phyloP scores from a whole-genome alignment of 1,284 basidiomycete species.

The Cutaneotrichosporon sp. region DNA sequence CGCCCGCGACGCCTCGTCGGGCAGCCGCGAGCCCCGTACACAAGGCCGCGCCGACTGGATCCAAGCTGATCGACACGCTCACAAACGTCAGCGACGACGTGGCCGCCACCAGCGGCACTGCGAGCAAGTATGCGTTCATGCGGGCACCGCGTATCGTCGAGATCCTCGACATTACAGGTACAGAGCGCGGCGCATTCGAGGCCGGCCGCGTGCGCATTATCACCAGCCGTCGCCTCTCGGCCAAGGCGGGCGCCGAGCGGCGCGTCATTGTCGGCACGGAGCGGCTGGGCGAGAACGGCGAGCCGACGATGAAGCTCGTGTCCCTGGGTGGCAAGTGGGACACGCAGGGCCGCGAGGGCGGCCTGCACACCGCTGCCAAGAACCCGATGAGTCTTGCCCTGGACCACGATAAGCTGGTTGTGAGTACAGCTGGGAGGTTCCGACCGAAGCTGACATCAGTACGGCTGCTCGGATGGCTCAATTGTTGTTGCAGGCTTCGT shows the following conservation, averaged over 20 bases:
- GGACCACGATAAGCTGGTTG: conserved; percentile 44
- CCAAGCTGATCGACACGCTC: not conserved
- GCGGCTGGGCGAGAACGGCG: not conserved
- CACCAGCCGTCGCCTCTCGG: conserved; percentile 50
- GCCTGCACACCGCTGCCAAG: conserved; percentile 35
- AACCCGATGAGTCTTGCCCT: conserved; percentile 45
- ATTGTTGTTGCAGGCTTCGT: conserved; percentile 39
- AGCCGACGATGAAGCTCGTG: conserved; percentile 26
- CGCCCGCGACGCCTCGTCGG: not conserved
- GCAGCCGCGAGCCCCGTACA: not conserved
- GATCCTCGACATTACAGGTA: conserved; percentile 35
- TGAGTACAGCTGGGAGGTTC: conserved; percentile 20
- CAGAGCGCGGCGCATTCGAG: conserved; percentile 40
- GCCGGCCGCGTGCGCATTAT: conserved; percentile 42
- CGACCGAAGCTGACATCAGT: conserved; percentile 27
- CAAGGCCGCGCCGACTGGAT: not conserved
- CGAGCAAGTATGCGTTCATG: conserved; percentile 19
- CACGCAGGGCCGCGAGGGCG: conserved; percentile 19
- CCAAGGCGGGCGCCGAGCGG: conserved; percentile 49
- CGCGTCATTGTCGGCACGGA: conserved; percentile 32
- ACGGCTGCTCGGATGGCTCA: conserved; percentile 43
- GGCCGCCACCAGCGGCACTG: conserved; percentile 13
- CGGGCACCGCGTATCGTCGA: conserved; percentile 31
- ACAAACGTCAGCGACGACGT: conserved; percentile 7
- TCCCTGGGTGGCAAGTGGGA: conserved; percentile 39